phyloP scores from a whole-genome alignment of 1,284 basidiomycete species.

The Ustilago vetiveriae region DNA sequence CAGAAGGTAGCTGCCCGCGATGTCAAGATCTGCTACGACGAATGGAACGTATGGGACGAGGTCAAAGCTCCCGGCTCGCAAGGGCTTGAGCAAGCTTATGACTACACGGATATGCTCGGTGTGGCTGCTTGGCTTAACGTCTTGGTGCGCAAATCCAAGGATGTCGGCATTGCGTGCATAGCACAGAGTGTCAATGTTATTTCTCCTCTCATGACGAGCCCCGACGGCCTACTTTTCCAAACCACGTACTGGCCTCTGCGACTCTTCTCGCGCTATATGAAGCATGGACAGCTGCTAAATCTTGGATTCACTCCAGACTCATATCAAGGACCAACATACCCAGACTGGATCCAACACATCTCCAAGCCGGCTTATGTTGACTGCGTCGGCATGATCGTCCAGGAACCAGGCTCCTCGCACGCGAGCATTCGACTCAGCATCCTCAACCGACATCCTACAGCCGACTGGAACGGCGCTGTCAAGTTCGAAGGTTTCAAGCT shows the following conservation, averaged over 20 bases:
- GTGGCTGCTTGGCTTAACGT: slow-evolving; percentile 75
- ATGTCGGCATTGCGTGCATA: slow-evolving; percentile 75
- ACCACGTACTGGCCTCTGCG: slow-evolving; percentile 73
- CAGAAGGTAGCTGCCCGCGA: slow-evolving; percentile 40
- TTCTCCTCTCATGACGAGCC: slow-evolving; percentile 70
- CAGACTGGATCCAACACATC: slow-evolving; percentile 69
- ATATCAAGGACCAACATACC: slow-evolving; percentile 71
- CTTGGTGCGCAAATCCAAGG: slow-evolving; percentile 74
- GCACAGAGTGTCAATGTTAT: slow-evolving; percentile 75
- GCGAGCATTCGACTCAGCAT: slow-evolving; percentile 70
- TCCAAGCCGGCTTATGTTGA: slow-evolving; percentile 69
- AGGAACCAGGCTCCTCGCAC: slow-evolving; percentile 29
- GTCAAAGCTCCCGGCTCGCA: slow-evolving; percentile 69
- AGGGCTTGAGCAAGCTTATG: slow-evolving; percentile 74
- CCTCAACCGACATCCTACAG: slow-evolving; percentile 69
- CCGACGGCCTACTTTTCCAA: slow-evolving; percentile 71
- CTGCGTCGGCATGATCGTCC: slow-evolving; percentile 70
- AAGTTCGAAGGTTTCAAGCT: slow-evolving; percentile 32
- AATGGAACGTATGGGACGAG: slow-evolving; percentile 74
- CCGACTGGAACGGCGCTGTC: slow-evolving; percentile 34
- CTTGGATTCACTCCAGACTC: slow-evolving; percentile 68
- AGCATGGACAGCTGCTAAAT: slow-evolving; percentile 70
- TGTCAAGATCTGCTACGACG: slow-evolving; percentile 71
- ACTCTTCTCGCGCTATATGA: slow-evolving; percentile 73
- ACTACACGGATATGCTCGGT: slow-evolving; percentile 74